Percentiles rank a stretch among this genome's conserved stretches.
phyloP scores from a whole-genome alignment of 192 early-diverging fungal species.

The Umbelopsis sp. region DNA sequence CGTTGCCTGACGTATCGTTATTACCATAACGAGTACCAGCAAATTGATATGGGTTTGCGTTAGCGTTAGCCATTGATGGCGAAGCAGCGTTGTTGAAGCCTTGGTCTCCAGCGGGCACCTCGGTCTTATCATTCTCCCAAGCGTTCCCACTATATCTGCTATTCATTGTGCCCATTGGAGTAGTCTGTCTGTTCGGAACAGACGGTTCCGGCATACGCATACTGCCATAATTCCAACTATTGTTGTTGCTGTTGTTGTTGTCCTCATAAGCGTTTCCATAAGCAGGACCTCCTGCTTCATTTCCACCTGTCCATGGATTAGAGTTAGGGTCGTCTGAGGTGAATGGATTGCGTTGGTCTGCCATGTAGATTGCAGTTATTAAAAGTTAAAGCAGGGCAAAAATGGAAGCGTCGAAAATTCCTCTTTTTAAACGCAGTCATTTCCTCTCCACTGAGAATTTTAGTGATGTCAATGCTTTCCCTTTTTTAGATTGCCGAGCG shows the following conservation, averaged over 20 bases:
- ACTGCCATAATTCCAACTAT: constrained; percentile 9
- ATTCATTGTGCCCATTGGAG: constrained; percentile 7
- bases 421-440: background rate
- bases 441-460: background rate
- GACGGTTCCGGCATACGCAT: constrained; percentile 31
- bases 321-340: constrained; percentile 11
- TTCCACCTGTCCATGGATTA: constrained; percentile 18
- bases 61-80: background rate
- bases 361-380: background rate
- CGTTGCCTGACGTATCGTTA: background rate
- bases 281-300: constrained; percentile 18
- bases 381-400: constrained; percentile 2
- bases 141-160: constrained; percentile 13
- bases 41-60: constrained; percentile 34
- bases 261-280: constrained; percentile 33
- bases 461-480: constrained; percentile 9
- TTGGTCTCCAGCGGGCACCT: background rate
- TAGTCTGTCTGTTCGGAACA: constrained; percentile 4
- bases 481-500: constrained; percentile 9
- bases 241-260: constrained; percentile 23
- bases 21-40: constrained; percentile 39
- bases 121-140: constrained; percentile 8
- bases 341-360: constrained; percentile 23
- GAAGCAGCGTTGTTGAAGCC: background rate
- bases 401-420: background rate